Evolutionary conservation across 163 green algal species (phyloP).

Genomic region (Chloromonas sp.): DNA sequence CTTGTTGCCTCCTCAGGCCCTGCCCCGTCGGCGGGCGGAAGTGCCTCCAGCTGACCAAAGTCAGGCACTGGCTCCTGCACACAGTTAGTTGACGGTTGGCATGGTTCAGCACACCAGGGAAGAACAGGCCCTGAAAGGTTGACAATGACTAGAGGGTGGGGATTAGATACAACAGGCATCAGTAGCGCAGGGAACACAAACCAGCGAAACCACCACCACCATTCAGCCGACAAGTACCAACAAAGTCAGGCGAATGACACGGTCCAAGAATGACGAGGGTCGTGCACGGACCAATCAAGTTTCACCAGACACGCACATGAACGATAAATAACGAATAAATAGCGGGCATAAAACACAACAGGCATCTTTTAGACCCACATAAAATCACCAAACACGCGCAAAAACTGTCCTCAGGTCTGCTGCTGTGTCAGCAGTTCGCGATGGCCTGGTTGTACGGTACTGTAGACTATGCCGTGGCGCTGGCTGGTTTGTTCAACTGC

Average conservation of each 20-base stretch:
- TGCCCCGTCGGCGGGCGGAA: not conserved
- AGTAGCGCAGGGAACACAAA: not conserved
- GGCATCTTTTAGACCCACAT: too few species aligned
- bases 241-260: not conserved
- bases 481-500: too few species aligned
- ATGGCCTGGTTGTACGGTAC: too few species aligned
- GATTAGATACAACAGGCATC: not conserved
- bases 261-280: too few species aligned
- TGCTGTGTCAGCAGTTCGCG: too few species aligned
- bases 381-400: too few species aligned
- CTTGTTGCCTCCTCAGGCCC: not conserved
- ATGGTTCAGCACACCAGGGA: not conserved
- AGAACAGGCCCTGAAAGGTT: not conserved
- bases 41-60: conserved; percentile 6
- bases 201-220: not conserved
- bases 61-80: conserved; percentile 20
- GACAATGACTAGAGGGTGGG: not conserved
- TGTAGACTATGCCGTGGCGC: too few species aligned
- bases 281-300: too few species aligned
- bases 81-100: not conserved
- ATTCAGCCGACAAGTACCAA: not conserved
- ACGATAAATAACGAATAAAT: too few species aligned
- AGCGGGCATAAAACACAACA: too few species aligned
- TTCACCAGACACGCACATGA: too few species aligned
- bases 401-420: too few species aligned